Base-by-base conservation (phyloP, 1,284 basidiomycete species). In the Stygiomarasmius scandens region DNA sequence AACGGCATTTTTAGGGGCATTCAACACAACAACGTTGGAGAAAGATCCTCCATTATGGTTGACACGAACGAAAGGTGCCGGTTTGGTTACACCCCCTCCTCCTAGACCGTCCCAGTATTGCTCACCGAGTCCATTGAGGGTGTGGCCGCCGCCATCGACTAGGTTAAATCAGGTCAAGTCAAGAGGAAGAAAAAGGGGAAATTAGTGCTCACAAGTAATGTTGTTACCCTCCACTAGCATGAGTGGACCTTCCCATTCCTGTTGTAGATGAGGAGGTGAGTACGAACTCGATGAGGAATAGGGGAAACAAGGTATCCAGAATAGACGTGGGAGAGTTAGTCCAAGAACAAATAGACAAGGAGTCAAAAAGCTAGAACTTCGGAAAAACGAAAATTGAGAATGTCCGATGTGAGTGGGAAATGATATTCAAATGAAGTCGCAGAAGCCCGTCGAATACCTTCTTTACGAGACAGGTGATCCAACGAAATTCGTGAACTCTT, bases 21-120 rank as follows among this genome's bases (percentile, higher is more conserved):
- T 52, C 20, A 52, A 10, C 14, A 72, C 61, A 4, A 67, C 48
- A 22, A 74, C 55, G 44, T 67, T 58, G 62, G 49, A 52, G 41
- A 54, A 56, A 22, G 32, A 14, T 44, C 64, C 32, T 3, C 57
- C 57, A 55, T 62, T 74, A 16, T 49, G 48, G 67, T 38, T 52
- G 48, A 62, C 58, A 20, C 59, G 55, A 64, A 76, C 68, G 70
- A 76, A 70, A 3, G 73, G 73, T 23, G 19, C 29, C 12, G 73
- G 74, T 41, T 77, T 76, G 2, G 54, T 60, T 2, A 34, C 5
- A 8, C 67, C 66, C 6, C 65, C 61, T 43, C 14, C 63, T 12
- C 75, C 74, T 25, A 44, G 49, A 24, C 75, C 72, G 19, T 76
- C 71, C 73, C 74, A 77, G 49, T 77, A 71, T 36, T 67, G 60